Evolutionary conservation across 148 eudicot species (phyloP).

Genomic region (Silene uniflora): DNA sequence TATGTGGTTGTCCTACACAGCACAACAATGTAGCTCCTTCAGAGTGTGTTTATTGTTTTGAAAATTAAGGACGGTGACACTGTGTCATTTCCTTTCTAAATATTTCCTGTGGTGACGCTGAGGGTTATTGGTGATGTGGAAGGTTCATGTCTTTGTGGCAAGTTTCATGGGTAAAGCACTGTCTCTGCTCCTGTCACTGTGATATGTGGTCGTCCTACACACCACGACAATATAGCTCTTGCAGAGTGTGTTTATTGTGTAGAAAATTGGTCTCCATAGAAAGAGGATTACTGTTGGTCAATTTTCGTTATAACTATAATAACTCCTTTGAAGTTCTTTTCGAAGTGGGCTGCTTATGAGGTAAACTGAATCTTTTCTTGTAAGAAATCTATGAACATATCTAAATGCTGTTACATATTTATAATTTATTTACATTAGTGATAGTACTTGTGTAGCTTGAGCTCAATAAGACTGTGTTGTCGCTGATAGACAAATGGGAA

Average conservation of each 20-base stretch:
- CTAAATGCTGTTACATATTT: background rate
- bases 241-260: constrained; percentile 70
- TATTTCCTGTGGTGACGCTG: too few relatives aligned
- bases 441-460: constrained; percentile 24
- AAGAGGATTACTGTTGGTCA: too few relatives aligned
- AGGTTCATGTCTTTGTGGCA: constrained; percentile 11
- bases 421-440: background rate
- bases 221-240: constrained; percentile 53
- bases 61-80: too few relatives aligned
- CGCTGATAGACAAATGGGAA: background rate
- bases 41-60: too few relatives aligned
- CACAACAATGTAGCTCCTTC: too few relatives aligned
- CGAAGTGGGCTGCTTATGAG: constrained; percentile 61
- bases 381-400: background rate
- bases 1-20: too few relatives aligned
- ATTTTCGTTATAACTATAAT: background rate
- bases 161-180: constrained; percentile 13
- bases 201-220: constrained; percentile 41
- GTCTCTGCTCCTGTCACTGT: background rate
- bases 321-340: too few relatives aligned
- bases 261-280: constrained; percentile 49
- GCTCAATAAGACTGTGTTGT: background rate
- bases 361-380: constrained; percentile 24
- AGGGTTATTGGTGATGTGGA: background rate
- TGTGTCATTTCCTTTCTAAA: too few relatives aligned